Percentiles rank a stretch among this genome's conserved stretches.
Conservation (phyloP, 2,329 filamentous ascomycete genomes). For the Arachnomyces sp. region DNA sequence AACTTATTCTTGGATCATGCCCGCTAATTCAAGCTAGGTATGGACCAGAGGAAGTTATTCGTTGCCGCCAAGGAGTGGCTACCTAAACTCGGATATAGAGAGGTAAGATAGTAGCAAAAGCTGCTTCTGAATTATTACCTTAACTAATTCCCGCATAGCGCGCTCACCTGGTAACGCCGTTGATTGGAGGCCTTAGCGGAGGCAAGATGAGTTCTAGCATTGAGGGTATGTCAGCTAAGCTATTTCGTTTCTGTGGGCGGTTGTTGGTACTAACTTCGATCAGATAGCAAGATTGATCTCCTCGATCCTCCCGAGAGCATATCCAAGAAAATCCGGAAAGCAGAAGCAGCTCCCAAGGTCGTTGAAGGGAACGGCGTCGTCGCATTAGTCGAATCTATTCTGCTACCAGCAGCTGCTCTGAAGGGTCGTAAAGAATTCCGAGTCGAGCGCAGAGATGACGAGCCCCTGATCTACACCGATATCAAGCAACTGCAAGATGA, state of each 20-base stretch:
- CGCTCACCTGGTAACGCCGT: constrained; percentile 71
- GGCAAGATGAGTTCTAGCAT: constrained; percentile 82
- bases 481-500: constrained; percentile 71
- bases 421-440: constrained; percentile 48
- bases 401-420: constrained; percentile 69
- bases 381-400: constrained; percentile 76
- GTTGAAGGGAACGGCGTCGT: constrained; percentile 82
- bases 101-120: constrained; percentile 41
- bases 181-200: constrained; percentile 77
- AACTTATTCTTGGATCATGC: too few species aligned
- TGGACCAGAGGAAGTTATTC: constrained; percentile 86
- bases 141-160: too few species aligned
- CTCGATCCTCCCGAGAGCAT: constrained; percentile 70
- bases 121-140: too few species aligned
- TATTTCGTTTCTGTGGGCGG: too few species aligned
- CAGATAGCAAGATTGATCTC: constrained; percentile 86
- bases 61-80: constrained; percentile 76
- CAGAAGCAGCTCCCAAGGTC: constrained; percentile 65
- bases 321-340: constrained; percentile 77
- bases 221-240: constrained; percentile 27
- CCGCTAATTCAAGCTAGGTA: too few species aligned
- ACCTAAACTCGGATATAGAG: constrained; percentile 76
- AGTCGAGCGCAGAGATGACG: constrained; percentile 58
- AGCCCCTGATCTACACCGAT: constrained; percentile 71
- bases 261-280: constrained; percentile 10